Base-by-base conservation (phyloP, 805 yeast species). In the Barnettozyma populi region DNA sequence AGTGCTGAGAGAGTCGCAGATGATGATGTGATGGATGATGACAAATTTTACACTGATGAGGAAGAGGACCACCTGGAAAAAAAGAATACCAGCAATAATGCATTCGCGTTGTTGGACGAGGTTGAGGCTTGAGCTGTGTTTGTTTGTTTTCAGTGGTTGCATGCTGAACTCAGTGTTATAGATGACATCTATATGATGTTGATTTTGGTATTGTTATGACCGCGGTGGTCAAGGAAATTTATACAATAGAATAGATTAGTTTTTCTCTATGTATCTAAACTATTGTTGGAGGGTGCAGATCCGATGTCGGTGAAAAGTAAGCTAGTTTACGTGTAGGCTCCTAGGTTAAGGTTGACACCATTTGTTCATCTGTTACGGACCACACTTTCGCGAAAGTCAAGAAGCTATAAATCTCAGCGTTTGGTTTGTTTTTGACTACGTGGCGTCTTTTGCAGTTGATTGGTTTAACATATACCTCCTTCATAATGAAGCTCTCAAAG, bases 31-130 rank as follows among this genome's bases (percentile, higher is more conserved):
- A 55, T 53, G 56, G 61, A 55, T 19, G 62, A 60, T 4, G 63
- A 58, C 44, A 37, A 46, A 10, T 36, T 42, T 14, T 57, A 54
- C 47, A 43, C 47, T 9, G 57, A 51, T 5, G 53, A 54, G 11
- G 56, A 55, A 31, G 51, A 46, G 13, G 48, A 46, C 10, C 18
- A 8, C 5, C 18, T 25, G 13, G 18, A 16, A 24, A 36, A 24
- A 16, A 45, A 42, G 23, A 11, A 43, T n/a, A n/a, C n/a, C n/a
- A n/a, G n/a, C n/a, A n/a, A n/a, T 21, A 68, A 66, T 41, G 56
- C 59, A 16, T 68, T 67, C 48, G 56, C 62, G 2, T 49, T 67
- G 6, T 48, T 68, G 43, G 59, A 64, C 19, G 67, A 61, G 31
- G 67, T 63, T 29, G 72, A 68, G 36, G 57, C 58, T n/a, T 57